Conservation (phyloP, 2,329 filamentous ascomycete genomes). For the Ascosphaera apis region DNA sequence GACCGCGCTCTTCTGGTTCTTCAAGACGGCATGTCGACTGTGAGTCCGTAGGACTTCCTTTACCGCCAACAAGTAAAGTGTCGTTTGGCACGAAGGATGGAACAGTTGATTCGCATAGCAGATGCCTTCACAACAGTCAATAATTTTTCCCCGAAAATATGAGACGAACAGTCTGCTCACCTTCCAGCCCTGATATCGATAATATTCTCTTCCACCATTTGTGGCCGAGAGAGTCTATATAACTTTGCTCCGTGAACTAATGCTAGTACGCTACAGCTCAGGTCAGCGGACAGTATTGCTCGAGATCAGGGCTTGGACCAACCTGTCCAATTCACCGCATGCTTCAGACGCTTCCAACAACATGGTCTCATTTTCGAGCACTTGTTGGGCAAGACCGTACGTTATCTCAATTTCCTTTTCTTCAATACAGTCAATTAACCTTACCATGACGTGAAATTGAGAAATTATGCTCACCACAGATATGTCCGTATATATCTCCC, state of each 20-base stretch:
- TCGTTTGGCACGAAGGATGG: constrained; percentile 65
- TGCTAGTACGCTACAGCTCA: constrained; percentile 40
- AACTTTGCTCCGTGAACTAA: constrained; percentile 53
- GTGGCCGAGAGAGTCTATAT: constrained; percentile 48
- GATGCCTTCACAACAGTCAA: constrained; percentile 30
- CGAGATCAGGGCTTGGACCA: not conserved
- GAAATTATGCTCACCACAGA: constrained; percentile 39
- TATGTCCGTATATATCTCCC: constrained; percentile 66
- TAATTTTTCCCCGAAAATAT: not conserved
- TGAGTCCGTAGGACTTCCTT: not conserved
- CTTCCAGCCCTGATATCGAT: constrained; percentile 57
- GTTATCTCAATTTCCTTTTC: constrained; percentile 80
- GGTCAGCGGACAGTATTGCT: constrained; percentile 1
- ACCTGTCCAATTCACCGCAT: constrained; percentile 64
- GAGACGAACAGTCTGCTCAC: constrained; percentile 13
- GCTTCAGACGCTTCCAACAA: constrained; percentile 51
- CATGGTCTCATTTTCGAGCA: constrained; percentile 44
- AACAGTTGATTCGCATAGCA: constrained; percentile 66
- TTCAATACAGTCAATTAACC: constrained; percentile 11
- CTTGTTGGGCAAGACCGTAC: constrained; percentile 45
- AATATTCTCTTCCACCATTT: constrained; percentile 44
- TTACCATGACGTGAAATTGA: not conserved
- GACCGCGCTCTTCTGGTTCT: constrained; percentile 1
- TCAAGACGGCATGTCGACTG: not conserved
- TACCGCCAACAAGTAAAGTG: constrained; percentile 43